Base-by-base conservation (phyloP, 2,329 filamentous ascomycete genomes). In the Aspergillus carbonarius region DNA sequence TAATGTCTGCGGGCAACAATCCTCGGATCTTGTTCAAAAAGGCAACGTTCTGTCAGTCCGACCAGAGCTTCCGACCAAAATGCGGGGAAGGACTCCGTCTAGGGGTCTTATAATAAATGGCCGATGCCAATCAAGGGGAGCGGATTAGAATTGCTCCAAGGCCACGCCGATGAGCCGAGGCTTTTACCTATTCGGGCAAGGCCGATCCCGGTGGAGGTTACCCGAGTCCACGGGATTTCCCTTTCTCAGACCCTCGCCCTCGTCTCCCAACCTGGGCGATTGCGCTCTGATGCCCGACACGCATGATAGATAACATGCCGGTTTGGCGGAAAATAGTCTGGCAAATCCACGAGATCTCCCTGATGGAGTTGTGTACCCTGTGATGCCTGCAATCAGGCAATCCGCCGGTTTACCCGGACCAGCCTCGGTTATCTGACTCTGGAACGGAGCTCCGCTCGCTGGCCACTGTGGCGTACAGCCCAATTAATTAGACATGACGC, bases 51-150 rank as follows among this genome's bases (percentile, higher is more conserved):
- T 30, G 44, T 13, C 6, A 8, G n/a, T 10, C 6, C 1, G 10
- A 30, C 13, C 27, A 48, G 7, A 12, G 15, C 44, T 30, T 13
- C 9, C 9, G 34, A 40, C 8, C 3, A 25, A 39, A 39, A 32
- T 54, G 51, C 51, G 37, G 51, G 51, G 51, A 54, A 54, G 37
- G 20, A 2, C 30, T 32, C 12, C 6, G 34, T 15, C 49, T 6
- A 27, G 13, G 30, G 18, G 13, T 30, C 25, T 42, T 23, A 7
- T 40, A 44, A 35, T 39, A 34, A n/a, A 17, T 18, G 9, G 15
- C 27, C 23, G 46, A 47, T 54, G 57, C 63, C 57, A 65, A 66
- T 66, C 59, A 61, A 30, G 39, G 34, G 7, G 13, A 10, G 12
- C 18, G 35, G 35, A 65, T 66, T 66, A 65, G 25, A 51, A 47